Percentiles rank a stretch among this genome's conserved stretches.
phyloP scores from a whole-genome alignment of 2,329 filamentous ascomycete species.

The Ophiostoma australiae region DNA sequence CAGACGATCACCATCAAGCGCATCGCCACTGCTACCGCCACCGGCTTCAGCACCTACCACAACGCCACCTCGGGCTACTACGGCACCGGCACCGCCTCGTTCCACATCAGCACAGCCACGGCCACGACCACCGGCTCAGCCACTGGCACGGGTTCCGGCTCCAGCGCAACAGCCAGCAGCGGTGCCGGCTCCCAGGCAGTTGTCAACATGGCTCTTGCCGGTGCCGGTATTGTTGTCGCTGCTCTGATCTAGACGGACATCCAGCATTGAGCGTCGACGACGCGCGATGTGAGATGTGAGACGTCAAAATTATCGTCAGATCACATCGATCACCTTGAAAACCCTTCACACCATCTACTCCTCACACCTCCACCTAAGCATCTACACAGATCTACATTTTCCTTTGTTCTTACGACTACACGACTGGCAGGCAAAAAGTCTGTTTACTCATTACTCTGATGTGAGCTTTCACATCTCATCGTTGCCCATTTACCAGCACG shows the following conservation, averaged over 20 bases:
- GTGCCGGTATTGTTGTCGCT: conserved; percentile 14
- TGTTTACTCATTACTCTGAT: background rate
- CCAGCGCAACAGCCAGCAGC: background rate
- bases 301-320: background rate
- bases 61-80: conserved; percentile 13
- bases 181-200: background rate
- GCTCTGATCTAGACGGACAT: background rate
- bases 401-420: conserved; percentile 14
- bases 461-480: background rate
- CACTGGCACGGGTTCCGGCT: background rate
- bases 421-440: conserved; percentile 10
- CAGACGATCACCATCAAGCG: conserved; percentile 41
- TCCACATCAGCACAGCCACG: conserved; percentile 6
- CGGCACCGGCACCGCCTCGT: conserved; percentile 11
- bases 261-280: background rate
- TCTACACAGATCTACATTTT: background rate
- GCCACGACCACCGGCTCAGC: background rate
- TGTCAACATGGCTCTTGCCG: conserved; percentile 15
- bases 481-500: background rate
- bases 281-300: too few species aligned
- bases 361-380: background rate
- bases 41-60: conserved; percentile 7
- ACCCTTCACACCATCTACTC: background rate
- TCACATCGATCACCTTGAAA: background rate
- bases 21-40: background rate